These are phyloP conservation scores for Penicillium sp. DNA, from an alignment of 2,329 filamentous ascomycete genomes.

Conservation along the genomic window DNA sequence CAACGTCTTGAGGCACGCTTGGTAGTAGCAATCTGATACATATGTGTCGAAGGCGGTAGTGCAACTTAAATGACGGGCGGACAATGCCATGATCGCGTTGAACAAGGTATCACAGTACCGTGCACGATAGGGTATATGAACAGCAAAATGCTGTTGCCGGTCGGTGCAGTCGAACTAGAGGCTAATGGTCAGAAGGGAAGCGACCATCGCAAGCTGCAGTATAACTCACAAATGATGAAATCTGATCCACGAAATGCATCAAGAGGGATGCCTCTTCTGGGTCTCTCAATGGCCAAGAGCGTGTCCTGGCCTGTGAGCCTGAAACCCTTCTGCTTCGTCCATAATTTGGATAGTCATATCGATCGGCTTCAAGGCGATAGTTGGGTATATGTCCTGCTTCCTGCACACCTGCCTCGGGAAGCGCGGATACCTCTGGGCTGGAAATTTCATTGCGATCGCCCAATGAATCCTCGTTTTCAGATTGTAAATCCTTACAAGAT, in stretches of 20 bases:
- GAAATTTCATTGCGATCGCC: not conserved
- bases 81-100: conserved; percentile 45
- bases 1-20: conserved; percentile 41
- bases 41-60: conserved; percentile 41
- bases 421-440: not conserved
- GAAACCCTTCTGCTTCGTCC: not conserved
- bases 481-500: not conserved
- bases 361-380: not conserved
- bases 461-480: not conserved
- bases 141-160: conserved; percentile 26
- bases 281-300: conserved; percentile 20
- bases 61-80: conserved; percentile 43
- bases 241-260: conserved; percentile 21
- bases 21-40: conserved; percentile 44
- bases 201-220: not conserved
- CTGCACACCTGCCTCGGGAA: not conserved
- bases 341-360: not conserved
- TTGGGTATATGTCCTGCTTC: not conserved
- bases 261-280: conserved; percentile 18
- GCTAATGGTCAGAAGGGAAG: not conserved
- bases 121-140: conserved; percentile 25
- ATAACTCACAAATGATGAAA: conserved; percentile 18
- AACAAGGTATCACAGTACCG: conserved; percentile 33
- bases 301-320: conserved; percentile 1
- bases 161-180: conserved; percentile 28